Base-by-base conservation (phyloP, 192 early-diverging fungal genomes). In the Backusella luteola region DNA sequence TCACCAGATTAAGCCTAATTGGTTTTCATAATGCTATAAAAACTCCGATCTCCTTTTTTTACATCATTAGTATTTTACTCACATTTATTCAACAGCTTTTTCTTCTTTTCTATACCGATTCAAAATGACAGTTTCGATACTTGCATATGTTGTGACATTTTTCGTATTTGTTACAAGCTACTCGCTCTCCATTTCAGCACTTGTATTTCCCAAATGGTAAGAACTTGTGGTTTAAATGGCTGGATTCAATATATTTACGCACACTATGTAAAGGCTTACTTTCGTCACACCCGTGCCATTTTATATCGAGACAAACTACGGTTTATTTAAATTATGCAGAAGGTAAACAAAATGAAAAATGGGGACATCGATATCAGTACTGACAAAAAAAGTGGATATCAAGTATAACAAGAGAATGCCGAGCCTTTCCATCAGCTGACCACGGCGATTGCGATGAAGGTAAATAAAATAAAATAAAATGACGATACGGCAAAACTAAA, bases 201-300 rank as follows among this genome's bases (percentile, higher is more conserved):
- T 81, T 52, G 69, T 68, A 0, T 56, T 81, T 32, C 80, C 80
- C 23, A 81, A 81, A 71, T 81, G 80, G 80, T 81, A 77, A 68
- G 32, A 36, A 74, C 1, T 0, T 39, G 38, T 12, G 8, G 8
- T 39, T 39, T 8, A 39, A 39, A 39, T 12, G 38, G 9, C 9
- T 39, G 38, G 38, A 39, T 39, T 39, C 38, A 39, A 39, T 39
- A 39, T 12, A 39, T 39, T 39, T 11, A 39, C 11, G 12, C 9
- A 39, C 34, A 59, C 3, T 36, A 44, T 34, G 6, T 21, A 21
- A 52, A 81, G 80, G 80, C 23, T 81, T 23, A 81, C 73, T n/a
- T 81, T 81, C 78, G 73, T 78, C 14, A 76, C 69, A 23, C 80
- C 80, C 12, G 44, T 59, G 21, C 80, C 80, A 5, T 78, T 81